Evolutionary conservation across 2,329 filamentous ascomycete genomes (phyloP), one percentile per base, ranked within the genome.

Genomic region (Magnaporthales sp.): DNA sequence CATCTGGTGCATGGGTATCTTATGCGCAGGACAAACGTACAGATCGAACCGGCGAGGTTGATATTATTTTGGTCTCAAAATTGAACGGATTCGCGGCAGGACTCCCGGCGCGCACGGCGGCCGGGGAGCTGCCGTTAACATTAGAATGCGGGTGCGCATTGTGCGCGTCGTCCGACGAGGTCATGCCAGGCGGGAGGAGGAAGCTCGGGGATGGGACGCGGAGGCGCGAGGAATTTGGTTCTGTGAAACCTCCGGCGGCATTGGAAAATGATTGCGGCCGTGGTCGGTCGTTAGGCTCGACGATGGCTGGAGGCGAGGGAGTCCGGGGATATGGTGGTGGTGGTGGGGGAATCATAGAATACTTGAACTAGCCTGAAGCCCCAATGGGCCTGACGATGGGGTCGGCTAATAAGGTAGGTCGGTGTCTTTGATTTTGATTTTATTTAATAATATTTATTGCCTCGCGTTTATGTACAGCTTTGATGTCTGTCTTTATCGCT

Each of bases 1-100:
- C 7, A 22, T 22, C 27, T 4, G 19, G 64, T 3, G 64, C 65
- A 67, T 9, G 26, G 3, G 1, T 13, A 32, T 30, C 27, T 10
- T 2, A 30, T 24, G 30, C 29, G 24, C 30, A 29, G 66, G n/a
- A n/a, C 15, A 29, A 27, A 80, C 84, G 60, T 80, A 93, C 90
- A 70, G 91, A 90, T 81, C 93, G 94, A 67, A 93, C 85, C 2
- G 91, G 90, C 22, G 84, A 84, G 69, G 90, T 90, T 19, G 90
- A 89, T 75, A 93, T 89, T 62, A 88, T 84, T 75, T 91, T 89
- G 1, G 94, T 91, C 79, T 96, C 88, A 78, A 98, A 98, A 79
- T 98, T 98, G 86, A 99, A 98, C 0, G 94, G 94, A 70, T 89
- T 91, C 67, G 79, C 80, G 19, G 75, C 76, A 19, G 75, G 61